A percentile compares a stretch with the other conserved stretches of the same genome.
Evolutionary conservation across 176 grass and related monocot species (phyloP).

Genomic region (Oryza officinalis): DNA sequence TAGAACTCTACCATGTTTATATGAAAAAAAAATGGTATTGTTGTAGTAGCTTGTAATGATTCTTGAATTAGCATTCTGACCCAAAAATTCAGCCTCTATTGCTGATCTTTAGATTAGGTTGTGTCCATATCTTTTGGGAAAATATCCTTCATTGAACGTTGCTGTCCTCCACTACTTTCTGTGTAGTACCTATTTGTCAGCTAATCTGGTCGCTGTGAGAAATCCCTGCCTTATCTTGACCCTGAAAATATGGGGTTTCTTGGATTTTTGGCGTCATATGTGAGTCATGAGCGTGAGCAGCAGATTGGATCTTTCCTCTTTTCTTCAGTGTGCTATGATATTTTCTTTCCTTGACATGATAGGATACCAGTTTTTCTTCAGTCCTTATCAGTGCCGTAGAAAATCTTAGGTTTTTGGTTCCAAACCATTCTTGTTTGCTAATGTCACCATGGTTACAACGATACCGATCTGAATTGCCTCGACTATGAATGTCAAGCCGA

Average conservation of each 20-base stretch:
- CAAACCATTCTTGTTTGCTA: background rate
- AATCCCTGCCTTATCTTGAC: background rate
- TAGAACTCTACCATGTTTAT: background rate
- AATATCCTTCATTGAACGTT: background rate
- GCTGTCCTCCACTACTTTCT: background rate
- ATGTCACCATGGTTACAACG: background rate
- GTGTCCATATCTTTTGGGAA: background rate
- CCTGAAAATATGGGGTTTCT: background rate
- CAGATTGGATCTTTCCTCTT: conserved; percentile 10
- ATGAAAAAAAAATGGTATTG: background rate
- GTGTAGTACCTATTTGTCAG: background rate
- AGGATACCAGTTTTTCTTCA: background rate
- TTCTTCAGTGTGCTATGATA: background rate
- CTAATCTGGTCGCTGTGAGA: conserved; percentile 3
- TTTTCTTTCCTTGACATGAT: background rate
- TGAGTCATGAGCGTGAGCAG: background rate
- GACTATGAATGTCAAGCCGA: background rate
- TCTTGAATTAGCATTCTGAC: background rate
- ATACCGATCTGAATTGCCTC: background rate
- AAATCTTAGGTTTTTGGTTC: background rate
- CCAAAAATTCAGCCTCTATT: background rate
- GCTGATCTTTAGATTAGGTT: background rate
- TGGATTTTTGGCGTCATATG: background rate
- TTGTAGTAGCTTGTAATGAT: background rate
- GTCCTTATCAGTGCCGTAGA: conserved; percentile 2